Evolutionary conservation across 352 stramenopile species (phyloP), one percentile per base, ranked within the genome.

Genomic region (Elongisporangium anandrum): DNA sequence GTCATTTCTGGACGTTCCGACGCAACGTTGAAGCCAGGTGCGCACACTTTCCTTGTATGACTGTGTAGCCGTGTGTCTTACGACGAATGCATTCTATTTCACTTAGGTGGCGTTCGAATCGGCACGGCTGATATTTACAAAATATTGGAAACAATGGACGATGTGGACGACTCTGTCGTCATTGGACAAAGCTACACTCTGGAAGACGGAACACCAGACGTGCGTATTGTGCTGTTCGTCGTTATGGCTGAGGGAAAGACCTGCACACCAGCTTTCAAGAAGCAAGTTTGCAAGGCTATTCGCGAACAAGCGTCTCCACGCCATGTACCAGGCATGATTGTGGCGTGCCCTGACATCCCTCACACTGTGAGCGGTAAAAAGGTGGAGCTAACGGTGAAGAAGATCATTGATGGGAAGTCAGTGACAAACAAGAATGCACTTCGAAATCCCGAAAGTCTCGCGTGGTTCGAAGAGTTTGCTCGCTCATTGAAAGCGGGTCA

Each of bases 361-460:
- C 80, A 89, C 66, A 93, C 81, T 2, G 75, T 89, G 53, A 91
- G 79, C 50, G 83, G 83, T 24, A 93, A 93, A 68, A 91, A 90
- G 54, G 81, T 93, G 39, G 84, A 93, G 60, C 67, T 93, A 39
- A 87, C 81, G 13, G 79, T 90, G 24, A 90, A 90, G 77, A 85
- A 86, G 60, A 85, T 92, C 61, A 72, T 92, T 39, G 75, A 87
- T 50, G 82, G 82, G 38, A 66, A 80, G 21, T 48, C 58, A 1
- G 66, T 90, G 8, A 82, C 69, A 24, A 92, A 90, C 65, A 75
- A 71, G 53, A 88, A 75, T 41, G 79, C 79, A 17, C 67, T 92
- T 60, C 70, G 77, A 29, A 92, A 92, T 68, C 79, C 79, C 6
- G 76, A 89, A 57, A 84, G 74, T 39, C 65, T 90, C 23, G 45